Conservation (phyloP, 2,329 filamentous ascomycete genomes). For the Fusarium tuaranense region DNA sequence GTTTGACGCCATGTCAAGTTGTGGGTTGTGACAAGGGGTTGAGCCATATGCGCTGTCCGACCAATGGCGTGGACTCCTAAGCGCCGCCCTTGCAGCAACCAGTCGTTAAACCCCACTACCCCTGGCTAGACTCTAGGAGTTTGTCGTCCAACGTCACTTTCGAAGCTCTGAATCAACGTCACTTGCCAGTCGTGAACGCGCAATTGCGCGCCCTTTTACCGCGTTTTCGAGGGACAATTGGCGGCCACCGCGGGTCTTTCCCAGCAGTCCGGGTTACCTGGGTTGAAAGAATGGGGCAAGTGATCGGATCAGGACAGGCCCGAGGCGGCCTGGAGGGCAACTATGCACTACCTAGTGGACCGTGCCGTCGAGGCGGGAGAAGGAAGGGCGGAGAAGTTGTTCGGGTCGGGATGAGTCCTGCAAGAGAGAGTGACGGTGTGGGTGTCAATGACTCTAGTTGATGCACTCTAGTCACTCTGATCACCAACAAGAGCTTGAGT, state of each 20-base stretch:
- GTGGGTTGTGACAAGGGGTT: conserved; percentile 41
- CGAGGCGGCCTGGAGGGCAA: not conserved
- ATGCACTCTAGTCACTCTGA: conserved; percentile 29
- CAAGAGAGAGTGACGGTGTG: conserved; percentile 36
- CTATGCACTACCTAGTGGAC: conserved; percentile 17
- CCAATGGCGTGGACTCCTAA: conserved; percentile 46
- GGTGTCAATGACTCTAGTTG: conserved; percentile 25
- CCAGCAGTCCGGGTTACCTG: not conserved
- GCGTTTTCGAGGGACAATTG: conserved; percentile 1
- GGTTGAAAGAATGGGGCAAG: not conserved
- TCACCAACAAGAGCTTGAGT: conserved; percentile 41
- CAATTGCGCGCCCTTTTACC: conserved; percentile 22
- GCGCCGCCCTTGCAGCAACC: conserved; percentile 46
- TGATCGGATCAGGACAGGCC: conserved; percentile 20
- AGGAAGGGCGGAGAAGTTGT: conserved; percentile 18
- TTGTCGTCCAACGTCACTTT: conserved; percentile 23
- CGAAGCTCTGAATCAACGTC: conserved; percentile 30
- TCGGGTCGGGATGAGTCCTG: conserved; percentile 16
- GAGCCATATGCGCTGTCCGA: conserved; percentile 21
- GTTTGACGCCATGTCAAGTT: conserved; percentile 36
- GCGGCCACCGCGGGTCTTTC: conserved; percentile 8
- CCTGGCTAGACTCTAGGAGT: conserved; percentile 35
- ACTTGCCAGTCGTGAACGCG: conserved; percentile 24
- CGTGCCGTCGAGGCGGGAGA: conserved; percentile 15
- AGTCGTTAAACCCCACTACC: conserved; percentile 42